Evolutionary conservation across 116 monocot species (phyloP).

Genomic region (Iris pallida): DNA sequence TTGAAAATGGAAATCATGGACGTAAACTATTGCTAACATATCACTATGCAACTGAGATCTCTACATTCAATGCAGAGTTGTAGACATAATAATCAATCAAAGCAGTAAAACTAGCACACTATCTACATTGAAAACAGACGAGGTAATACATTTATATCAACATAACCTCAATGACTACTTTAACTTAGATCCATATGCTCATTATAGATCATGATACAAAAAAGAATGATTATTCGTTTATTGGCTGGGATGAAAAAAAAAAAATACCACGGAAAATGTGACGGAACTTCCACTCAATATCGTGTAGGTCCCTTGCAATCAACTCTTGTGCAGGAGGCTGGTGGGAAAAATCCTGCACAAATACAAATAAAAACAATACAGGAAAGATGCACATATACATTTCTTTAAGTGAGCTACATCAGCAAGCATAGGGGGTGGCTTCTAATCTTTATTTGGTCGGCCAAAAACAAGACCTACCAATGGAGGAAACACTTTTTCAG

Average conservation of each 20-base stretch:
- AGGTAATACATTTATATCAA: background rate
- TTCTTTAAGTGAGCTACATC: background rate
- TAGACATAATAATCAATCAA: too few relatives aligned
- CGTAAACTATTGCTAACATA: too few relatives aligned
- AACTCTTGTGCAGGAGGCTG: constrained; percentile 89
- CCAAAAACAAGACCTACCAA: constrained; percentile 41
- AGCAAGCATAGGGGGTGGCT: background rate
- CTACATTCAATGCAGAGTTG: too few relatives aligned
- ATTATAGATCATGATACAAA: background rate
- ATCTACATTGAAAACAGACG: background rate
- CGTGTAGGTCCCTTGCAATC: constrained; percentile 87
- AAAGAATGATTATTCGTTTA: background rate
- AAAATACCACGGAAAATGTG: constrained; percentile 86
- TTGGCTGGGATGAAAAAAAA: background rate
- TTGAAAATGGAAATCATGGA: too few relatives aligned
- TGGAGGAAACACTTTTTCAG: constrained; percentile 92
- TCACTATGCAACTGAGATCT: too few relatives aligned
- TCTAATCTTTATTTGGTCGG: background rate
- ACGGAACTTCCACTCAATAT: constrained; percentile 93
- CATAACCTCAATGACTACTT: background rate
- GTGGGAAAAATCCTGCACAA: constrained; percentile 70
- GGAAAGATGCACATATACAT: background rate
- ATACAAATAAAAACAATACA: constrained; percentile 1
- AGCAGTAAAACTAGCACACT: background rate
- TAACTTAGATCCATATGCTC: background rate